These are phyloP conservation scores for Rhodosporidiobolus sp. DNA, from an alignment of 768 basidiomycete species.

Conservation along the genomic window DNA sequence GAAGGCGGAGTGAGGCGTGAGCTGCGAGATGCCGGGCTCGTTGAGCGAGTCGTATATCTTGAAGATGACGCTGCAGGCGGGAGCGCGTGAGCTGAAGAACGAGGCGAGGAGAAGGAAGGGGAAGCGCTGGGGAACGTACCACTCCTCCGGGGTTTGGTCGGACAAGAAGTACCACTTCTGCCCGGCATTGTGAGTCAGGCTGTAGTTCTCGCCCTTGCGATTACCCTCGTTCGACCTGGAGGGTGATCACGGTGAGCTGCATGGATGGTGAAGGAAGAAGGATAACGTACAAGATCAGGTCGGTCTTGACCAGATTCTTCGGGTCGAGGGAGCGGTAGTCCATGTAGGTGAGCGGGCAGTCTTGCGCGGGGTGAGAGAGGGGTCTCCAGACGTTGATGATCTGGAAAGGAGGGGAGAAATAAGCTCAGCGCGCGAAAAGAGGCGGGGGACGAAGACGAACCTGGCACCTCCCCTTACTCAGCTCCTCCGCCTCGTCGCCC, in stretches of 20 bases:
- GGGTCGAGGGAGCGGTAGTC: constrained; percentile 55
- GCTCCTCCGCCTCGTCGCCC: constrained; percentile 50
- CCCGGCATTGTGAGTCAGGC: constrained; percentile 54
- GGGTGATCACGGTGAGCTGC: too few species aligned
- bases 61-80: constrained; percentile 47
- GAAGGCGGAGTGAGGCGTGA: constrained; percentile 67
- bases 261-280: neutral
- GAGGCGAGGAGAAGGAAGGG: neutral
- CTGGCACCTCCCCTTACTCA: constrained; percentile 54
- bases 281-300: constrained; percentile 44
- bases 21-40: constrained; percentile 53
- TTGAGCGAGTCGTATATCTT: constrained; percentile 51
- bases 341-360: constrained; percentile 56
- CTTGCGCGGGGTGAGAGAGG: constrained; percentile 54
- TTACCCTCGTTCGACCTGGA: constrained; percentile 52
- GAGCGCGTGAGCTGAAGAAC: neutral
- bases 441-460: neutral
- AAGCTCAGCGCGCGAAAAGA: too few species aligned
- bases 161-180: constrained; percentile 59
- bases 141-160: constrained; percentile 54
- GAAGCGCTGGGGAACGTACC: neutral
- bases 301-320: constrained; percentile 53
- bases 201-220: constrained; percentile 57
- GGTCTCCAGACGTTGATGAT: constrained; percentile 61
- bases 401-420: constrained; percentile 37